Evolutionary conservation across 2,329 filamentous ascomycete genomes (phyloP), one percentile per base, ranked within the genome.

Genomic region (Scopulariopsis brevicaulis): DNA sequence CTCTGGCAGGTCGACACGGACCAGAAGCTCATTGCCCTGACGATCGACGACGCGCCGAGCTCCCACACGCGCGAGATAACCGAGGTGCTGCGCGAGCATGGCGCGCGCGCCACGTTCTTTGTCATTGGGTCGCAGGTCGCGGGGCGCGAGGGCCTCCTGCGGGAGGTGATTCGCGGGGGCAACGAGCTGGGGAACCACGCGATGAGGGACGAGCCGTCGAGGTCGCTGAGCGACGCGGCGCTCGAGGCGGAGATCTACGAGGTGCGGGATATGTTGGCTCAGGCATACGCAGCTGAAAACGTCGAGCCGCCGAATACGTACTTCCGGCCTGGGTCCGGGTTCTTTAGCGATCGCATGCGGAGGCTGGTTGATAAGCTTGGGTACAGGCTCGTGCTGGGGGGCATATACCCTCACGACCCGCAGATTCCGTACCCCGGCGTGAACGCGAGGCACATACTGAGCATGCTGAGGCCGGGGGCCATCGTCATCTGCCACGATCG

Each of bases 391-490:
- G 86, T 91, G n/a, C 73, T 96, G 46, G 91, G 91, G 2, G 85
- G 84, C 69, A 85, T 96, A 48, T 96, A 95, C 71, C 91, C 91
- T 5, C 90, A 96, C 73, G 91, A 96, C 72, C 85, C 91, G n/a
- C 90, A 95, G 76, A 86, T 96, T 59, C 76, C 76, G 11, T 85
- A 81, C 65, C 79, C 82, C 63, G 73, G 75, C 62, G 63, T 91
- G 56, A 96, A 96, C 71, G 86, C 89, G 8, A 77, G 75, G 63
- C 90, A 96, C 73, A 82, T 96, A 4, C 70, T 96, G 64, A 90
- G 88, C 71, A 90, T 91, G 86, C 76, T 87, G 40, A 76, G 81
- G 53, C 85, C 87, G 0, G 91, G 91, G 0, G 85, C 82, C 32
- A 86, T 96, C 59, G 85, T 96, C 61, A 86, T 96, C 56, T 92